Conservation (phyloP, 768 basidiomycete genomes). For the Fomitopsis serialis region DNA sequence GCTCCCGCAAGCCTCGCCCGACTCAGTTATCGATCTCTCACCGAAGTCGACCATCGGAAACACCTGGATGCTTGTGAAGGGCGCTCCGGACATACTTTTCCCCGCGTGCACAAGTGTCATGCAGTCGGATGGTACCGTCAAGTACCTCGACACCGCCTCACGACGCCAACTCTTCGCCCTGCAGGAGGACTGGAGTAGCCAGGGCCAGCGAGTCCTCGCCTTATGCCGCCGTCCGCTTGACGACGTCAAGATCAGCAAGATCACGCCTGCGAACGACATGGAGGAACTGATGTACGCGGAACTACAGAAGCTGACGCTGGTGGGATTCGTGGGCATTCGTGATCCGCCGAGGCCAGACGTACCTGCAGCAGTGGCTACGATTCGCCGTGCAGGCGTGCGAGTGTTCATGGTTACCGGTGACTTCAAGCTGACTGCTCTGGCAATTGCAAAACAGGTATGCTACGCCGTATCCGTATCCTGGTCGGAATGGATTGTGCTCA, state of each 20-base stretch:
- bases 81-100: slow-evolving; percentile 53
- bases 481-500: too few relatives aligned
- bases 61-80: slow-evolving; percentile 43
- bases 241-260: slow-evolving; percentile 24
- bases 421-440: slow-evolving; percentile 53
- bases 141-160: slow-evolving; percentile 24
- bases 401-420: slow-evolving; percentile 64
- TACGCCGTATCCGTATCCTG: too few relatives aligned
- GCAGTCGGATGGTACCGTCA: slow-evolving; percentile 27
- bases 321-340: slow-evolving; percentile 53
- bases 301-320: slow-evolving; percentile 42
- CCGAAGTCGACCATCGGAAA: too few relatives aligned
- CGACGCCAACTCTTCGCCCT: slow-evolving; percentile 27
- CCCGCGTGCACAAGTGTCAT: slow-evolving; percentile 32
- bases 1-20: slow-evolving; percentile 11
- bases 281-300: slow-evolving; percentile 38
- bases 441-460: slow-evolving; percentile 60
- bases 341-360: slow-evolving; percentile 58
- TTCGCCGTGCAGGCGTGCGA: slow-evolving; percentile 52
- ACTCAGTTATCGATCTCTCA: slow-evolving; percentile 24
- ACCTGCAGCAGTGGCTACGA: slow-evolving; percentile 42
- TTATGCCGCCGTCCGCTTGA: slow-evolving; percentile 44
- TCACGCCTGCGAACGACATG: slow-evolving; percentile 30
- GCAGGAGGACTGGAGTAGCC: slow-evolving; percentile 50
- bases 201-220: too few relatives aligned